Evolutionary conservation across 1,139 yeast species (phyloP).

Genomic region (Lodderomyces parapsilosis): DNA sequence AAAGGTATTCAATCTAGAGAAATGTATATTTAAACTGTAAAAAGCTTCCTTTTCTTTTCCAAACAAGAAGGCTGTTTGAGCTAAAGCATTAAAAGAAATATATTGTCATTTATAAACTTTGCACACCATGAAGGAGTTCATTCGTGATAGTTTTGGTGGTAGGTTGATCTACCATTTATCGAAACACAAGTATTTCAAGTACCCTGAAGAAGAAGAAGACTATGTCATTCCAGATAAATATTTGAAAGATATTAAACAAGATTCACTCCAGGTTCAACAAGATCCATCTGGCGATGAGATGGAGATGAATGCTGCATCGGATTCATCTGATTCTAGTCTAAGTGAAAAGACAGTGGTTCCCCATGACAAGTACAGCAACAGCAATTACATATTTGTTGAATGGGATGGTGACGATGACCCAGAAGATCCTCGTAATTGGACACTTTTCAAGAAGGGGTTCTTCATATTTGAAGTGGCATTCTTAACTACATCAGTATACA

Average conservation of each 20-base stretch:
- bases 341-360: background rate
- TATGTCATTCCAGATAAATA: slow-evolving; percentile 36
- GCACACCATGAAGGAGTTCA: slow-evolving; percentile 14
- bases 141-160: slow-evolving; percentile 37
- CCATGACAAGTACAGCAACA: too few relatives aligned
- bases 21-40: too few relatives aligned
- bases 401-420: slow-evolving; percentile 58
- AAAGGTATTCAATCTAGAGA: too few relatives aligned
- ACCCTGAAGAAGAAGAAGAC: slow-evolving; percentile 32
- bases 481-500: slow-evolving; percentile 54
- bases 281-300: background rate
- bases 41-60: too few relatives aligned
- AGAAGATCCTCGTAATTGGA: slow-evolving; percentile 61
- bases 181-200: slow-evolving; percentile 25
- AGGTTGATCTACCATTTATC: slow-evolving; percentile 32
- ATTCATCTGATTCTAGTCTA: background rate
- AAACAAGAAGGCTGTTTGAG: too few relatives aligned
- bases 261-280: background rate
- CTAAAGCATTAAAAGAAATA: too few relatives aligned
- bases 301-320: background rate
- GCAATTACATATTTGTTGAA: slow-evolving; percentile 18
- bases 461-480: slow-evolving; percentile 41
- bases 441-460: slow-evolving; percentile 32
- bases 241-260: slow-evolving; percentile 8
- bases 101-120: too few relatives aligned